These are phyloP conservation scores for Mycena pura DNA, from an alignment of 768 basidiomycete genomes.

Conservation along the genomic window DNA sequence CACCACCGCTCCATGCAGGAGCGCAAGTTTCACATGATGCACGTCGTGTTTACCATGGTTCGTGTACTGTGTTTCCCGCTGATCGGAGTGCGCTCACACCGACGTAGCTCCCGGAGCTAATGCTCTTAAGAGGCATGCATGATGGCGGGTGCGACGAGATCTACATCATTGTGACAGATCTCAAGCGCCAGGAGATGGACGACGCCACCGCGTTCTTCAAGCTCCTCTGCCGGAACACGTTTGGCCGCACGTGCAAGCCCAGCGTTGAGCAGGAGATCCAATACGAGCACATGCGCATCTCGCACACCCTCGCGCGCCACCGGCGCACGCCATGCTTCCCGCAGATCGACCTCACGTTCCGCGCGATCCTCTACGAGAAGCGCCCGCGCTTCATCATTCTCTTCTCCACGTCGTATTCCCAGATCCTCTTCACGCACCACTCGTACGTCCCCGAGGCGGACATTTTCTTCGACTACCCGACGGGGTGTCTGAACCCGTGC, in stretches of 20 bases:
- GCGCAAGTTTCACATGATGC: constrained; percentile 77
- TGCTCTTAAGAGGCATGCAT: constrained; percentile 83
- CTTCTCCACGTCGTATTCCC: constrained; percentile 83
- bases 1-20: constrained; percentile 80
- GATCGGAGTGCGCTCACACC: constrained; percentile 10
- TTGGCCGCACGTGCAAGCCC: constrained; percentile 67
- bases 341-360: constrained; percentile 79
- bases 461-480: constrained; percentile 79
- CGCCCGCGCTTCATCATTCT: constrained; percentile 77
- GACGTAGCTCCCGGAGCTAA: constrained; percentile 74
- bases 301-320: constrained; percentile 69
- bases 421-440: constrained; percentile 79
- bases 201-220: constrained; percentile 82
- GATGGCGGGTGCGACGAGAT: constrained; percentile 81
- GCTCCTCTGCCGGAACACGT: constrained; percentile 70
- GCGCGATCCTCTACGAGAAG: constrained; percentile 79
- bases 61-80: constrained; percentile 24
- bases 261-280: constrained; percentile 72
- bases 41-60: constrained; percentile 83
- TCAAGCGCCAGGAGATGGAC: constrained; percentile 83
- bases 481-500: constrained; percentile 79
- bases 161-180: constrained; percentile 79
- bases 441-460: constrained; percentile 75
- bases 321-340: constrained; percentile 82
- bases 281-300: constrained; percentile 76